Conservation (phyloP, 495 filamentous ascomycete genomes). For the Penicillium steckii region DNA sequence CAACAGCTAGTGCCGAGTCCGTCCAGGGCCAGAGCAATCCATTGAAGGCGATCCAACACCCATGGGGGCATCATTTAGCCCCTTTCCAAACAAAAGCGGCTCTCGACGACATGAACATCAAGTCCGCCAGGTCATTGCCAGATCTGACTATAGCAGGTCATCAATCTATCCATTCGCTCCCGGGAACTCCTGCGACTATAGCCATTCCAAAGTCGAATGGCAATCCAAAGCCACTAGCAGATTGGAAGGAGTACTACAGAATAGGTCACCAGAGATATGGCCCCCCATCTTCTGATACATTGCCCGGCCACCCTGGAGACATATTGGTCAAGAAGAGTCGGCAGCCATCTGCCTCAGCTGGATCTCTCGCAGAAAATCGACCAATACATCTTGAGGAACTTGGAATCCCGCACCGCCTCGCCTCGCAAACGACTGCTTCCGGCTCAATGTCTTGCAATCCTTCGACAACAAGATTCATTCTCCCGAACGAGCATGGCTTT, state of each 20-base stretch:
- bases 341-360: constrained; percentile 12
- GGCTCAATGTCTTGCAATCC: constrained; percentile 20
- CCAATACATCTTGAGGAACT: constrained; percentile 35
- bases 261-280: constrained; percentile 4
- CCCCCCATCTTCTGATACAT: constrained; percentile 22
- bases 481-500: constrained; percentile 11
- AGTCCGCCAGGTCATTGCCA: constrained; percentile 12
- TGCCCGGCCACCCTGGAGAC: constrained; percentile 12
- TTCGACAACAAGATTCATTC: constrained; percentile 20
- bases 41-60: background rate
- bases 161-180: background rate
- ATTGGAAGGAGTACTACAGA: constrained; percentile 15
- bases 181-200: background rate
- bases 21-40: background rate
- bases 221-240: constrained; percentile 5
- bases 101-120: background rate
- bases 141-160: constrained; percentile 5
- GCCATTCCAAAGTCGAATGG: background rate
- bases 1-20: constrained; percentile 5
- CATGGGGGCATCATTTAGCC: background rate
- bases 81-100: background rate
- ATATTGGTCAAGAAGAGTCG: constrained; percentile 30
- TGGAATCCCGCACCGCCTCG: constrained; percentile 32
- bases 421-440: constrained; percentile 25
- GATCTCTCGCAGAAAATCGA: constrained; percentile 13